phyloP scores from a whole-genome alignment of 225 moss, liverwort and hornwort genomes.

The Ulota crispa region DNA sequence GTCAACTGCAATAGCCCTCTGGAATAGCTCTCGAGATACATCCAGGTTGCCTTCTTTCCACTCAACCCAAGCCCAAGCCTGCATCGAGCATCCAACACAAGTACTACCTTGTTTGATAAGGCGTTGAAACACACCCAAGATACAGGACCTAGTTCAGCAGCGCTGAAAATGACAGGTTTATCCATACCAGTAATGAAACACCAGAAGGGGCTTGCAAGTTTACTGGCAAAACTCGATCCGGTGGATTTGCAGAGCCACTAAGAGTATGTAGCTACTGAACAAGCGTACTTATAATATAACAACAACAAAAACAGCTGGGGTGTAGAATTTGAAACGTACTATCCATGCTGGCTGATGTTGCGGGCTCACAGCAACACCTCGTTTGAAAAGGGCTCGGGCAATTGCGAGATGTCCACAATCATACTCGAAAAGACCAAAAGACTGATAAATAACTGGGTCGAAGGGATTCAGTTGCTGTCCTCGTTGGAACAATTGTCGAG shows the following conservation, averaged over 20 bases:
- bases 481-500: constrained; percentile 85
- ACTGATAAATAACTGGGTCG: constrained; percentile 87
- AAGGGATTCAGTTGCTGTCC: constrained; percentile 84
- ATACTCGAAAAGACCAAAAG: constrained; percentile 88
- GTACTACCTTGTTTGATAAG: background rate
- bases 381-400: constrained; percentile 72
- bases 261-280: background rate
- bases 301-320: background rate
- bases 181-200: background rate
- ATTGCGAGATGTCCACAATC: constrained; percentile 69
- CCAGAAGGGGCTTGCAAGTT: background rate
- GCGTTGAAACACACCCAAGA: background rate
- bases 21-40: constrained; percentile 87
- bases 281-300: background rate
- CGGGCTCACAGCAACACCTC: constrained; percentile 67
- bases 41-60: constrained; percentile 82
- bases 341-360: constrained; percentile 96
- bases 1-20: constrained; percentile 80
- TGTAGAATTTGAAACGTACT: constrained; percentile 51
- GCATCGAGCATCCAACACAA: constrained; percentile 21
- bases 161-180: constrained; percentile 1
- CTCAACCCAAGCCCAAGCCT: constrained; percentile 99
- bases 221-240: background rate
- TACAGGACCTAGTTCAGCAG: background rate
- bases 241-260: background rate